A percentile compares a stretch with the other conserved stretches of the same genome.
Conservation (phyloP, 1,284 basidiomycete species). For the Farysia itapuensis region DNA sequence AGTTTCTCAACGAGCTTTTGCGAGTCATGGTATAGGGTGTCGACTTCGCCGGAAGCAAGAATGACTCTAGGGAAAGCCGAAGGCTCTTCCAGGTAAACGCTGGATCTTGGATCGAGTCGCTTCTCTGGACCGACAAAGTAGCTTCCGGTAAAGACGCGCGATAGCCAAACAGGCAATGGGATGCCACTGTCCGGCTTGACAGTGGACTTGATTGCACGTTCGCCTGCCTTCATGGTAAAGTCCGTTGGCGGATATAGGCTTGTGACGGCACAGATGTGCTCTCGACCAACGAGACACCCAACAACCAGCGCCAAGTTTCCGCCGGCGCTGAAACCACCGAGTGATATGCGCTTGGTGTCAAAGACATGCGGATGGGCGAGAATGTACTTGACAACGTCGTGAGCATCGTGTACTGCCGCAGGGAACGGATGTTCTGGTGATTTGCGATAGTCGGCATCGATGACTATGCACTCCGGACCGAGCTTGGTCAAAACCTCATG, state of each 20-base stretch:
- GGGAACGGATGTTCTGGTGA: constrained; percentile 54
- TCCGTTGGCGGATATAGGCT: constrained; percentile 38
- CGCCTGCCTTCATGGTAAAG: constrained; percentile 23
- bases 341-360: constrained; percentile 27
- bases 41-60: constrained; percentile 37
- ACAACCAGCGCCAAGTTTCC: constrained; percentile 47
- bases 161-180: constrained; percentile 30
- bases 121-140: constrained; percentile 34
- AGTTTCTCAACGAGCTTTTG: constrained; percentile 35
- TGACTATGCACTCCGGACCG: constrained; percentile 19
- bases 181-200: constrained; percentile 27
- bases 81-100: constrained; percentile 20
- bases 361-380: constrained; percentile 26
- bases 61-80: constrained; percentile 32
- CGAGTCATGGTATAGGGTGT: constrained; percentile 42
- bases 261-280: constrained; percentile 32
- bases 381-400: constrained; percentile 34
- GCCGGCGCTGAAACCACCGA: constrained; percentile 51
- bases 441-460: constrained; percentile 55
- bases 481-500: constrained; percentile 7
- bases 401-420: constrained; percentile 31
- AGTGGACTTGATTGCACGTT: constrained; percentile 8
- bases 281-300: constrained; percentile 19
- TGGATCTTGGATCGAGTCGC: constrained; percentile 29
- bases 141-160: constrained; percentile 28